phyloP scores from a whole-genome alignment of 768 basidiomycete genomes.

The Trametes sanguinea region DNA sequence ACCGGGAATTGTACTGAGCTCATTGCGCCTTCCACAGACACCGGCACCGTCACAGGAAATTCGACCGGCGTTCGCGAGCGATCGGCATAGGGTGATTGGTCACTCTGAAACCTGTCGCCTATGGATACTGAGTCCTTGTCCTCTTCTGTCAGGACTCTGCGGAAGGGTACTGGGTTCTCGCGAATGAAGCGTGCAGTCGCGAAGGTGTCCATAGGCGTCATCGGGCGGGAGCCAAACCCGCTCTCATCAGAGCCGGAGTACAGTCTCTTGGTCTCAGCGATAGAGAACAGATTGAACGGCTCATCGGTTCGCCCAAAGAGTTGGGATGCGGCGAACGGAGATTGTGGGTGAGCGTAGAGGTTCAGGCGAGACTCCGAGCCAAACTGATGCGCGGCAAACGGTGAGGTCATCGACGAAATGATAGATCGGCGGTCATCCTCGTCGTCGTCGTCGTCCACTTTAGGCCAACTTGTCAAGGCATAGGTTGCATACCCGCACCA shows the following conservation, averaged over 20 bases:
- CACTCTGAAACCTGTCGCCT: slow-evolving; percentile 43
- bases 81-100: slow-evolving; percentile 45
- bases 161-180: slow-evolving; percentile 67
- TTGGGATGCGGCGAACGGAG: slow-evolving; percentile 86
- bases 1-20: slow-evolving; percentile 83
- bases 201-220: slow-evolving; percentile 49
- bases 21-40: slow-evolving; percentile 50
- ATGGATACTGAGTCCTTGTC: slow-evolving; percentile 61
- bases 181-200: slow-evolving; percentile 45
- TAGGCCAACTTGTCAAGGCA: slow-evolving; percentile 92
- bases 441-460: slow-evolving; percentile 78
- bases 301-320: slow-evolving; percentile 79
- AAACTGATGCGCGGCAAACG: slow-evolving; percentile 79
- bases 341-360: slow-evolving; percentile 64
- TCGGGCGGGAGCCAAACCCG: slow-evolving; percentile 50
- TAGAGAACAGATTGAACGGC: slow-evolving; percentile 79
- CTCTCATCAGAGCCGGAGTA: slow-evolving; percentile 56
- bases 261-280: slow-evolving; percentile 69
- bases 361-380: slow-evolving; percentile 41
- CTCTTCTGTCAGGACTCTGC: slow-evolving; percentile 73
- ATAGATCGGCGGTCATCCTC: slow-evolving; percentile 88
- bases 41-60: slow-evolving; percentile 56
- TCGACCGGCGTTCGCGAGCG: slow-evolving; percentile 57
- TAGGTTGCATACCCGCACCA: slow-evolving; percentile 93
- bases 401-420: slow-evolving; percentile 65